Evolutionary conservation across 169 alveolate species (phyloP).

Genomic region (Cryptosporidium ryanae): DNA sequence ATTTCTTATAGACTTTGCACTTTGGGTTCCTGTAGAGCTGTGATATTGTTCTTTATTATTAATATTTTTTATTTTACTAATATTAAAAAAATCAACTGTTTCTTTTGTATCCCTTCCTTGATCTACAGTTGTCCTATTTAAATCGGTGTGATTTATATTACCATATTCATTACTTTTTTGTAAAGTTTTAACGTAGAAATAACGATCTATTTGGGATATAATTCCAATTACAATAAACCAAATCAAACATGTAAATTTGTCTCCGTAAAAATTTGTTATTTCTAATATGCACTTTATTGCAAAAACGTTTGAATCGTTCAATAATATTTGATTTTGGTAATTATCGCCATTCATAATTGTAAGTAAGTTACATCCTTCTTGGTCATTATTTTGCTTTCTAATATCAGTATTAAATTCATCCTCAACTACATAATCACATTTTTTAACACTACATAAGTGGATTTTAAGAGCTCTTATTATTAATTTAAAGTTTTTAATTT

Average conservation of each 20-base stretch:
- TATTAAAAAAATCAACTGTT: not conserved
- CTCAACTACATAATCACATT: too few relatives aligned
- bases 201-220: conserved; percentile 47
- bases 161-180: conserved; percentile 8
- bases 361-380: not conserved
- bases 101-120: conserved; percentile 24
- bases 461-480: not conserved
- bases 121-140: not conserved
- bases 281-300: conserved; percentile 51
- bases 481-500: not conserved
- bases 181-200: conserved; percentile 32
- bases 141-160: conserved; percentile 7
- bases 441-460: not conserved
- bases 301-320: conserved; percentile 10
- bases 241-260: conserved; percentile 3
- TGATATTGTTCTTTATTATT: not conserved
- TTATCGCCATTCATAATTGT: not conserved
- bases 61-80: conserved; percentile 23
- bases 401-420: not conserved
- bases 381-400: not conserved
- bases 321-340: not conserved
- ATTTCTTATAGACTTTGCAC: conserved; percentile 18
- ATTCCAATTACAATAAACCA: conserved; percentile 40
- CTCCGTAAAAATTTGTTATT: conserved; percentile 9
- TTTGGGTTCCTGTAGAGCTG: not conserved